Base-by-base conservation (phyloP, 768 basidiomycete species). In the Termitomyces sp. region DNA sequence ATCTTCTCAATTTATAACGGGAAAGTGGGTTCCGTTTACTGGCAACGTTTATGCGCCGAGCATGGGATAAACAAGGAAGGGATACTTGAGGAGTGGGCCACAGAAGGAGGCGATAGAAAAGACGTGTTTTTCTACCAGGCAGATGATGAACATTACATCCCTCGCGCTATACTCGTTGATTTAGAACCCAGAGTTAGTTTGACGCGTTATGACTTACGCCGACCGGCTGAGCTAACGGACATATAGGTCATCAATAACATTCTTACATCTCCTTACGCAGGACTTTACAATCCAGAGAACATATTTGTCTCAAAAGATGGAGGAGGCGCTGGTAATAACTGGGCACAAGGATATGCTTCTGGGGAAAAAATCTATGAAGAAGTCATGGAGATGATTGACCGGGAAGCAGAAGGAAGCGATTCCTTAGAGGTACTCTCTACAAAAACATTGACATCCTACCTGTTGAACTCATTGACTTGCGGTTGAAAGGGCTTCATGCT, bases 61-160 rank as follows among this genome's bases (percentile, higher is more conserved):
- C 97, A 99, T 74, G 97, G 97, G 17, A 98, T 99, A 78, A 95
- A 85, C 73, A 89, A 91, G 60, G 91, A 96, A 67, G 97, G 97
- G 34, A 93, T 94, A 61, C 86, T 98, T 51, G 96, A 98, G 73
- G 96, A 98, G 64, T 96, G 94, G 92, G 95, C 96, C 6, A 92
- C 89, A 1, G 94, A 96, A 68, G 92, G 92, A 20, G 93, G 93
- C 9, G 97, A 99, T 76, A 83, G 97, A 67, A 99, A 98, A 71
- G 97, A 99, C 76, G 96, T 97, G 32, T 99, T 99, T 77, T 99
- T 99, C 79, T 98, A 99, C 73, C 96, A 98, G 74, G 97, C 97
- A n/a, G 97, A 99, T 72, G 97, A 99, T 70, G 97, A 98, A 73
- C 96, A 97, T 69, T 99, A 98, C 74, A 96, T 99, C 62, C 97